These are phyloP conservation scores for Chaetoceros muelleri DNA, from an alignment of 108 stramenopile genomes.

Conservation along the genomic window DNA sequence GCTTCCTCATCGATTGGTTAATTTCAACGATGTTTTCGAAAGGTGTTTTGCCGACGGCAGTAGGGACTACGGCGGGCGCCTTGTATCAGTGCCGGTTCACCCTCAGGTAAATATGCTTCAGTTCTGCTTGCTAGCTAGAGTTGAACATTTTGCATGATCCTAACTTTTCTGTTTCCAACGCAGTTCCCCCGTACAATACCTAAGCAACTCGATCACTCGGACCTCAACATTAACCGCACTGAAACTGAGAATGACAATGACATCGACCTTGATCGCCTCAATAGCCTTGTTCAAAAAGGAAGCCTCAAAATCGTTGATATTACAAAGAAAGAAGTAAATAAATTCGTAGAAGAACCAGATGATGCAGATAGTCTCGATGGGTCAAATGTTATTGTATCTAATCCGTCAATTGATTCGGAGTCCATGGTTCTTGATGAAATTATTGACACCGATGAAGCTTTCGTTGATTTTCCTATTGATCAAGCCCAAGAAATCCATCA, in stretches of 20 bases:
- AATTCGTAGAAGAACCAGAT: slow-evolving; percentile 32
- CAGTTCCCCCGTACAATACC: slow-evolving; percentile 68
- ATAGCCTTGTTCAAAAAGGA: slow-evolving; percentile 38
- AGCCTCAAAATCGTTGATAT: slow-evolving; percentile 75
- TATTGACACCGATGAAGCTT: not conserved
- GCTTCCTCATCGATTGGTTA: slow-evolving; percentile 9
- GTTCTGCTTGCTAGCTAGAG: not conserved
- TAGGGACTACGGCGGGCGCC: slow-evolving; percentile 59
- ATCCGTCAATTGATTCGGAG: not conserved
- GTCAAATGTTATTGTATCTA: not conserved
- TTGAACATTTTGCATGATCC: no score
- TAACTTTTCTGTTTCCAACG: no score
- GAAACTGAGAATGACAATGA: not conserved
- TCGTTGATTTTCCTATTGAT: slow-evolving; percentile 5
- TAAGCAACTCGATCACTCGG: slow-evolving; percentile 62
- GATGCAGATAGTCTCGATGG: not conserved
- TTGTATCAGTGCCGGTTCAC: slow-evolving; percentile 57
- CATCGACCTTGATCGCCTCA: slow-evolving; percentile 32
- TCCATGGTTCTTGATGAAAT: not conserved
- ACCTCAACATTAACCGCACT: not conserved
- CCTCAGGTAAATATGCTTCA: slow-evolving; percentile 29
- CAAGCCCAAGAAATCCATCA: slow-evolving; percentile 13
- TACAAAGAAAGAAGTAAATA: slow-evolving; percentile 64
- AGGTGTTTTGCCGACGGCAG: slow-evolving; percentile 67
- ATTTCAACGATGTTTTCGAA: slow-evolving; percentile 50